A percentile compares a stretch with the other conserved stretches of the same genome.
These are phyloP conservation scores for Rhodotorula sp. DNA, from an alignment of 1,284 basidiomycete genomes.

Conservation along the genomic window DNA sequence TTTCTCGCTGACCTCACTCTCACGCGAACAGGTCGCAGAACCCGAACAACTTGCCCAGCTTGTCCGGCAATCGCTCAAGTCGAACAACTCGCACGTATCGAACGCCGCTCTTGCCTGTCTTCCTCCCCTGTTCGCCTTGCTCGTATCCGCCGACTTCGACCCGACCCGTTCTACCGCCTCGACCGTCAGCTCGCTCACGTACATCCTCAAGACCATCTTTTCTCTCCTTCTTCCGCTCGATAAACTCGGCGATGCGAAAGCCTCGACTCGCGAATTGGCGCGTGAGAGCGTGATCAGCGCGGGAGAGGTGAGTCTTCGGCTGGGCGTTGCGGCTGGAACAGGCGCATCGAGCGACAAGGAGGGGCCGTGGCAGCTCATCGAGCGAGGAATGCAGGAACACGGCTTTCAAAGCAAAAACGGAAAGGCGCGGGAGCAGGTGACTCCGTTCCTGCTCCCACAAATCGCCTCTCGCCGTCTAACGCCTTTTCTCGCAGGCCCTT, in stretches of 20 bases:
- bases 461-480: neutral
- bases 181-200: constrained; percentile 55
- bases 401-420: constrained; percentile 64
- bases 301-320: constrained; percentile 45
- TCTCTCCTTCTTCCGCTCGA: constrained; percentile 71
- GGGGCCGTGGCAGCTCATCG: constrained; percentile 68
- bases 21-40: constrained; percentile 60
- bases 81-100: constrained; percentile 71
- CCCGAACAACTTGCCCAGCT: constrained; percentile 64
- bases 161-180: constrained; percentile 52
- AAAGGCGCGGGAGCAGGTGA: constrained; percentile 64
- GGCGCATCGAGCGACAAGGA: constrained; percentile 58
- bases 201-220: constrained; percentile 53
- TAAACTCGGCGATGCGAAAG: constrained; percentile 73
- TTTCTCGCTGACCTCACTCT: neutral
- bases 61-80: constrained; percentile 71
- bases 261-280: constrained; percentile 69
- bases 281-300: constrained; percentile 63
- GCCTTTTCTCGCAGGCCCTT: constrained; percentile 10
- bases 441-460: neutral
- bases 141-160: constrained; percentile 19
- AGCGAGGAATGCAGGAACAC: constrained; percentile 72
- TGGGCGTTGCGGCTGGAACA: constrained; percentile 60
- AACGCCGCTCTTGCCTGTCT: constrained; percentile 46
- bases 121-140: constrained; percentile 39